These are phyloP conservation scores for Oenanthe sinensis DNA, from an alignment of 129 eudicot genomes.

Conservation along the genomic window DNA sequence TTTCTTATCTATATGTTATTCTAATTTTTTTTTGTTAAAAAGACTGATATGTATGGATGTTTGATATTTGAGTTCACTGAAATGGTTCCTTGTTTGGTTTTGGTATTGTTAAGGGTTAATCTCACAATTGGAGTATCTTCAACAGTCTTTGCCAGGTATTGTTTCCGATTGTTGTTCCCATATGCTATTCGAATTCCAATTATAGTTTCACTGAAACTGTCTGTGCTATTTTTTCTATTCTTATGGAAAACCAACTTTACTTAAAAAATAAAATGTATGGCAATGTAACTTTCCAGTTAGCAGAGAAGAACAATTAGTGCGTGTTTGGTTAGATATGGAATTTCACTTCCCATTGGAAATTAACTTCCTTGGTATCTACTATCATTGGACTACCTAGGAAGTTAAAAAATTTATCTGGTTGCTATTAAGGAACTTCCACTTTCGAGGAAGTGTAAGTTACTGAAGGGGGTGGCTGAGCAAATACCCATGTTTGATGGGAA, in stretches of 20 bases:
- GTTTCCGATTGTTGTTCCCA: not conserved
- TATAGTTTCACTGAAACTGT: not conserved
- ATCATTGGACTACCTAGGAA: no score
- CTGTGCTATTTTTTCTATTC: not conserved
- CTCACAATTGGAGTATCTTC: constrained; percentile 86
- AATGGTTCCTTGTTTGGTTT: constrained; percentile 6
- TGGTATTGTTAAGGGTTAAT: constrained; percentile 58
- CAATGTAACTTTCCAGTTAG: not conserved
- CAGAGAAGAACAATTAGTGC: not conserved
- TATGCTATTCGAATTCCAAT: not conserved
- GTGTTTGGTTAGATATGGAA: no score
- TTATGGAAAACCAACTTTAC: not conserved
- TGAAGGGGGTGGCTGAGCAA: no score
- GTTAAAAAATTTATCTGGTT: no score
- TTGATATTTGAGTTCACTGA: constrained; percentile 5
- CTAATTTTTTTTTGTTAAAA: not conserved
- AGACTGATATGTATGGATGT: not conserved
- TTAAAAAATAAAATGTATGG: not conserved
- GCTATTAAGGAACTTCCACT: no score
- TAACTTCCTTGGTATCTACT: no score
- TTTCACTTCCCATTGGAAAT: no score
- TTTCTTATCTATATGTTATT: constrained; percentile 10
- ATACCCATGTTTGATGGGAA: no score
- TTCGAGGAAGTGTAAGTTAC: no score
- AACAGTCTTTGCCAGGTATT: constrained; percentile 84